Conservation (phyloP, 2,329 filamentous ascomycete genomes). For the Pseudocercospora fijiensis region DNA sequence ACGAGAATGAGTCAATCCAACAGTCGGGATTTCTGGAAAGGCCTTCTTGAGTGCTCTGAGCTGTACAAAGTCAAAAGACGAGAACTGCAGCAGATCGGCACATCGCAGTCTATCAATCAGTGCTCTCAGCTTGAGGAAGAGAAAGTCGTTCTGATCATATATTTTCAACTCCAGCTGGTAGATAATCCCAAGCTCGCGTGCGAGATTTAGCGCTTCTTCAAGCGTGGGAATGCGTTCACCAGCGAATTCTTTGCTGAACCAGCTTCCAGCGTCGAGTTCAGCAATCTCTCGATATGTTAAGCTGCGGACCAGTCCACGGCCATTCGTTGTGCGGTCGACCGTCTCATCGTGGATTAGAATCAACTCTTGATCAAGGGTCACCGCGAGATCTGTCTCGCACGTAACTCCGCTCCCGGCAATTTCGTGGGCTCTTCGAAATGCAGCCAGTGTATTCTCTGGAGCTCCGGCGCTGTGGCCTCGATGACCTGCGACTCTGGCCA, state of each 20-base stretch:
- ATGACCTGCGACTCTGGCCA: not conserved
- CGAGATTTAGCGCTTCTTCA: not conserved
- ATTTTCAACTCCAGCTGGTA: not conserved
- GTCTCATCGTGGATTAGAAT: not conserved
- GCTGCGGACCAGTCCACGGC: not conserved
- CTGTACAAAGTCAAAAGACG: not conserved
- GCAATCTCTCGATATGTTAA: not conserved
- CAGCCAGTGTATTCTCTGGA: not conserved
- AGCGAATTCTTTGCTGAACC: not conserved
- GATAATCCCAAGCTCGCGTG: not conserved
- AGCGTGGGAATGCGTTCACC: not conserved
- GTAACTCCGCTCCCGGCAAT: not conserved
- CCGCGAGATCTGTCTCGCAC: not conserved
- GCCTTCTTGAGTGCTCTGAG: not conserved
- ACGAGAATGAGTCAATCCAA: not conserved
- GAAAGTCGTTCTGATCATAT: not conserved
- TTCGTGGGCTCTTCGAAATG: not conserved
- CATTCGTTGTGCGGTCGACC: not conserved
- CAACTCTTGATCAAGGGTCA: not conserved
- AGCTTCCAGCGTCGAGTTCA: not conserved
- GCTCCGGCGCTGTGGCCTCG: not conserved
- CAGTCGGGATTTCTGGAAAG: not conserved
- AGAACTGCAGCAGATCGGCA: not conserved
- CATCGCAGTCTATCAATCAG: not conserved
- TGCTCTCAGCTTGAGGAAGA: not conserved